A percentile compares a stretch with the other conserved stretches of the same genome.
Evolutionary conservation across 768 basidiomycete species (phyloP).

Genomic region (Kwoniella botswanensis): DNA sequence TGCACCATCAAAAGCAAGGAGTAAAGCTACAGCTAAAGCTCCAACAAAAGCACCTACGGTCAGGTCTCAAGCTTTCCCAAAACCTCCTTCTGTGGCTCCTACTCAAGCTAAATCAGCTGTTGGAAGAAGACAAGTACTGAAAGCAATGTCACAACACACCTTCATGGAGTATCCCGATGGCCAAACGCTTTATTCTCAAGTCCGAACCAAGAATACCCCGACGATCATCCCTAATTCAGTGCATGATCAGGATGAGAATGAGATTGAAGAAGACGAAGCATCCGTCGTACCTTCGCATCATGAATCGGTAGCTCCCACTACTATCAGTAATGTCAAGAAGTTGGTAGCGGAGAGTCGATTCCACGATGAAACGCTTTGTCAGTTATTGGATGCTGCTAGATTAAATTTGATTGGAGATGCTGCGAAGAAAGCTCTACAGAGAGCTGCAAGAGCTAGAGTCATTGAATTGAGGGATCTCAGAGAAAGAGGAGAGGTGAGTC

Average conservation of each 20-base stretch:
- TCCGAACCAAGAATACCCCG: constrained; percentile 24
- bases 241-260: not conserved
- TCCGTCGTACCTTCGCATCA: constrained; percentile 4
- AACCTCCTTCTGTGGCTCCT: constrained; percentile 7
- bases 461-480: constrained; percentile 49
- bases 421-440: constrained; percentile 52
- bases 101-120: not conserved
- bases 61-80: constrained; percentile 11
- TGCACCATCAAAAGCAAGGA: constrained; percentile 2
- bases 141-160: constrained; percentile 8
- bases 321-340: constrained; percentile 50
- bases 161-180: constrained; percentile 17
- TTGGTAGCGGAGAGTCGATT: constrained; percentile 48
- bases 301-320: constrained; percentile 46
- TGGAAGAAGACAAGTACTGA: constrained; percentile 3
- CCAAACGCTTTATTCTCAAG: constrained; percentile 22
- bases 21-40: constrained; percentile 9
- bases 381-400: constrained; percentile 51
- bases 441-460: constrained; percentile 54
- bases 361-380: constrained; percentile 57
- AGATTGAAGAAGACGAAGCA: not conserved
- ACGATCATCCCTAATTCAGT: constrained; percentile 17
- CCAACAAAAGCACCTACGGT: constrained; percentile 16
- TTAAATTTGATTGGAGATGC: constrained; percentile 50
- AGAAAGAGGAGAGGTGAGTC: constrained; percentile 33